phyloP scores from a whole-genome alignment of 495 filamentous ascomycete species.

The Hypoxylon trugodes region DNA sequence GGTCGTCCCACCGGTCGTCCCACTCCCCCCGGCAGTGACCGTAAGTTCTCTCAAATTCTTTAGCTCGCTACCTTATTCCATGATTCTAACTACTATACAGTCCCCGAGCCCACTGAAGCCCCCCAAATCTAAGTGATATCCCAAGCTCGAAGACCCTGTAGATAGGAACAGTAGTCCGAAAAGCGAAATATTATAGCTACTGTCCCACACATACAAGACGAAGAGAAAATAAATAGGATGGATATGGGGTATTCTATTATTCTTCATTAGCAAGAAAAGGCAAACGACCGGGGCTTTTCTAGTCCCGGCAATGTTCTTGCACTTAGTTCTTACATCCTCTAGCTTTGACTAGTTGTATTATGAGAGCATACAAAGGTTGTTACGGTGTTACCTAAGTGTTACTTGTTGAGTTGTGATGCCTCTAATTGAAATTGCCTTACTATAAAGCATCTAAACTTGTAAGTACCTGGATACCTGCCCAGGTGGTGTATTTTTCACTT shows the following conservation, averaged over 20 bases:
- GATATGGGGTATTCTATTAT: background rate
- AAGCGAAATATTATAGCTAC: background rate
- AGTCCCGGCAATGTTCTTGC: constrained; percentile 16
- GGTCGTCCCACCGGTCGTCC: constrained; percentile 2
- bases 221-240: constrained; percentile 1
- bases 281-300: background rate
- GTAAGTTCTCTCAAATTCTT: constrained; percentile 6
- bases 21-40: background rate
- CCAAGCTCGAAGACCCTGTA: background rate
- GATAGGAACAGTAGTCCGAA: background rate
- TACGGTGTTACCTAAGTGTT: no score
- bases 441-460: no score
- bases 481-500: no score
- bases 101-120: constrained; percentile 2
- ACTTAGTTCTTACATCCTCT: constrained; percentile 6
- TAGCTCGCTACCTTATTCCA: background rate
- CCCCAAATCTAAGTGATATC: background rate
- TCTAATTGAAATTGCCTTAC: no score
- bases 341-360: constrained; percentile 3
- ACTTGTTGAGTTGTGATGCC: background rate
- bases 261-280: constrained; percentile 7
- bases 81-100: constrained; percentile 6
- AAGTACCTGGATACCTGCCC: no score
- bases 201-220: background rate
- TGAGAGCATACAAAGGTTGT: background rate